Percentiles rank a stretch among this genome's conserved stretches.
Conservation (phyloP, 2,329 filamentous ascomycete genomes). For the Leptodontidium sp. region DNA sequence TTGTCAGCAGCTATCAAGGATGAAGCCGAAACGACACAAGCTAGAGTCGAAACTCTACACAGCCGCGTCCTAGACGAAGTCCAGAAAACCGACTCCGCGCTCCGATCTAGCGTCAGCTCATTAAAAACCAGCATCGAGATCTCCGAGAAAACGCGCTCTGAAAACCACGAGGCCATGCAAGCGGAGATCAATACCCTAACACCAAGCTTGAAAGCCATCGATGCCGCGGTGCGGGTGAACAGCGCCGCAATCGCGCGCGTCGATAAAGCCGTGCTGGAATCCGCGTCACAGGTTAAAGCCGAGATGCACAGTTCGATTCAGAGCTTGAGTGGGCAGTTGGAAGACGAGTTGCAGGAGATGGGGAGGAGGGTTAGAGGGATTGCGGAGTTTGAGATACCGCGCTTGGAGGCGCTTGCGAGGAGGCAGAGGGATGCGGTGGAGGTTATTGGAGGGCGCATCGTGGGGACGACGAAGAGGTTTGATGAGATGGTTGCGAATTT, state of each 20-base stretch:
- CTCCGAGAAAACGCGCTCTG: neutral
- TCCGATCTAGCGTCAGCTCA: neutral
- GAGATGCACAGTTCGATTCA: constrained; percentile 32
- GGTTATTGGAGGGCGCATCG: constrained; percentile 36
- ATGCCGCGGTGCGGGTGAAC: constrained; percentile 35
- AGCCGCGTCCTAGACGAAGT: constrained; percentile 15
- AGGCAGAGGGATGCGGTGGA: constrained; percentile 32
- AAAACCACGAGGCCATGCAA: neutral
- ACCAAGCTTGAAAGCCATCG: constrained; percentile 6
- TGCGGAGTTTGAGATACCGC: constrained; percentile 35
- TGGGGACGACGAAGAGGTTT: constrained; percentile 38
- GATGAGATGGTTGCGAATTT: constrained; percentile 36
- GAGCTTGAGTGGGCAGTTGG: constrained; percentile 28
- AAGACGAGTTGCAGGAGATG: constrained; percentile 35
- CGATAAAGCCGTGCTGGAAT: constrained; percentile 38
- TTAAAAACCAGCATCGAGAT: neutral
- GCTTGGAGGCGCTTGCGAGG: constrained; percentile 29
- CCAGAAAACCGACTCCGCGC: constrained; percentile 8
- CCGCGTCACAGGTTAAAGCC: constrained; percentile 35
- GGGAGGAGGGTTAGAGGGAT: constrained; percentile 34
- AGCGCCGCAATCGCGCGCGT: constrained; percentile 37
- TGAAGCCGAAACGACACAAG: constrained; percentile 16
- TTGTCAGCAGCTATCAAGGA: constrained; percentile 17
- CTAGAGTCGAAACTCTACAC: constrained; percentile 15
- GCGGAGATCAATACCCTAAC: neutral